A percentile compares a stretch with the other conserved stretches of the same genome.
Conservation (phyloP, 2,329 filamentous ascomycete genomes). For the Bisporella sp. region DNA sequence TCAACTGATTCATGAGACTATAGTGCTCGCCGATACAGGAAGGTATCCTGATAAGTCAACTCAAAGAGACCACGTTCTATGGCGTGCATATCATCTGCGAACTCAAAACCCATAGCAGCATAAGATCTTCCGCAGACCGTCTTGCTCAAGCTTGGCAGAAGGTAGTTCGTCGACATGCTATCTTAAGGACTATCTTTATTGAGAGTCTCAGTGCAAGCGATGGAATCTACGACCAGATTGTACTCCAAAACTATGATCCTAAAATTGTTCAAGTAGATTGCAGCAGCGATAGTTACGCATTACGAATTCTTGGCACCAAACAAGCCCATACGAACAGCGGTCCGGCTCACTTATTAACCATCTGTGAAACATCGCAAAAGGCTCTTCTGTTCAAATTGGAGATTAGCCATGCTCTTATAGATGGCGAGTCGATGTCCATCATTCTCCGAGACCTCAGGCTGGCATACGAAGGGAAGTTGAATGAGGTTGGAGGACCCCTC, state of each 20-base stretch:
- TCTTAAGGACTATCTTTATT: constrained; percentile 15
- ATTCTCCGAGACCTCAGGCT: constrained; percentile 36
- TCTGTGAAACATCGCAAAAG: constrained; percentile 33
- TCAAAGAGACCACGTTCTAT: neutral
- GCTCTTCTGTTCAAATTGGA: constrained; percentile 38
- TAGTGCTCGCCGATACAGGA: constrained; percentile 9
- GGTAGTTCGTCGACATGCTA: constrained; percentile 9
- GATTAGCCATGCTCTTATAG: constrained; percentile 23
- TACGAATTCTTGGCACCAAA: neutral
- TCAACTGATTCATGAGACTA: constrained; percentile 12
- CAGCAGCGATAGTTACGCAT: too few relatives aligned
- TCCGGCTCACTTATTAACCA: constrained; percentile 38
- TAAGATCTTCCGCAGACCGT: neutral
- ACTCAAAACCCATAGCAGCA: neutral
- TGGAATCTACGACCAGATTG: constrained; percentile 18
- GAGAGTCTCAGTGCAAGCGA: constrained; percentile 12
- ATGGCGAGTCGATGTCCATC: constrained; percentile 39
- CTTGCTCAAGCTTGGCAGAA: constrained; percentile 7
- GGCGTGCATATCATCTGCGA: too few relatives aligned
- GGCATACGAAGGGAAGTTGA: constrained; percentile 25
- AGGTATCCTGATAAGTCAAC: neutral
- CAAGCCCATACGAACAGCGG: neutral
- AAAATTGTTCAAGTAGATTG: neutral
- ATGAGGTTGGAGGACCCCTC: neutral
- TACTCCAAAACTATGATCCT: constrained; percentile 10